phyloP scores from a whole-genome alignment of 192 early-diverging fungal species.

The Backusella macrospora region DNA sequence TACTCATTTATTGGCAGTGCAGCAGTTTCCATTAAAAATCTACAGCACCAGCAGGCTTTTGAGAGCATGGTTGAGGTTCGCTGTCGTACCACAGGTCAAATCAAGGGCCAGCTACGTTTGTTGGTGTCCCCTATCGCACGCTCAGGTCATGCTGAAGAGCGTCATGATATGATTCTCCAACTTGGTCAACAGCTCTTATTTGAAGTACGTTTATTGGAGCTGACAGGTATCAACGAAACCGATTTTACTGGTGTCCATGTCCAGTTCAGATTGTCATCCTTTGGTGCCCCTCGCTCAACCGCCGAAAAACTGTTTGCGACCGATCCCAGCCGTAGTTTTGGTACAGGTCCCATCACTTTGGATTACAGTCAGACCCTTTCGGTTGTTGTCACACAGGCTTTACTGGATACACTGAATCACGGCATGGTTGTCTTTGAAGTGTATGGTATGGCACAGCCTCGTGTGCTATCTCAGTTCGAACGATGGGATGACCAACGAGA shows the following conservation, averaged over 20 bases:
- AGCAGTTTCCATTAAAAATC: slow-evolving; percentile 45
- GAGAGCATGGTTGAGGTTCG: slow-evolving; percentile 50
- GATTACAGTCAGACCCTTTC: slow-evolving; percentile 58
- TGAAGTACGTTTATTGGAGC: slow-evolving; percentile 63
- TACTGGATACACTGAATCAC: slow-evolving; percentile 25
- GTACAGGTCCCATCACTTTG: slow-evolving; percentile 46
- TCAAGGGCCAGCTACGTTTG: slow-evolving; percentile 44
- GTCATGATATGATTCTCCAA: slow-evolving; percentile 11
- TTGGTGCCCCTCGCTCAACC: slow-evolving; percentile 47
- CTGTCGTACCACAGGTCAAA: slow-evolving; percentile 47
- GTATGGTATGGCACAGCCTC: slow-evolving; percentile 49
- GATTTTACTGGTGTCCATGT: slow-evolving; percentile 70
- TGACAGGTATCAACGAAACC: slow-evolving; percentile 59
- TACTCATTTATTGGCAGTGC: slow-evolving; percentile 60
- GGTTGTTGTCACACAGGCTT: slow-evolving; percentile 33
- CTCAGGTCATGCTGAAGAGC: slow-evolving; percentile 6
- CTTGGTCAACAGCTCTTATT: slow-evolving; percentile 60
- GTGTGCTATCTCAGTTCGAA: slow-evolving; percentile 46
- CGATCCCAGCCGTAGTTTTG: slow-evolving; percentile 60
- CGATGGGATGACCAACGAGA: slow-evolving; percentile 57
- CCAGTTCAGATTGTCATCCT: slow-evolving; percentile 69
- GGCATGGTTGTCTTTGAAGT: slow-evolving; percentile 52
- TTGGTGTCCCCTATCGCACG: slow-evolving; percentile 44
- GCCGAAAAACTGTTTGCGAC: slow-evolving; percentile 61
- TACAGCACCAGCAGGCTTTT: slow-evolving; percentile 46